phyloP scores from a whole-genome alignment of 352 stramenopile genomes.

The Pythium myriotylum region DNA sequence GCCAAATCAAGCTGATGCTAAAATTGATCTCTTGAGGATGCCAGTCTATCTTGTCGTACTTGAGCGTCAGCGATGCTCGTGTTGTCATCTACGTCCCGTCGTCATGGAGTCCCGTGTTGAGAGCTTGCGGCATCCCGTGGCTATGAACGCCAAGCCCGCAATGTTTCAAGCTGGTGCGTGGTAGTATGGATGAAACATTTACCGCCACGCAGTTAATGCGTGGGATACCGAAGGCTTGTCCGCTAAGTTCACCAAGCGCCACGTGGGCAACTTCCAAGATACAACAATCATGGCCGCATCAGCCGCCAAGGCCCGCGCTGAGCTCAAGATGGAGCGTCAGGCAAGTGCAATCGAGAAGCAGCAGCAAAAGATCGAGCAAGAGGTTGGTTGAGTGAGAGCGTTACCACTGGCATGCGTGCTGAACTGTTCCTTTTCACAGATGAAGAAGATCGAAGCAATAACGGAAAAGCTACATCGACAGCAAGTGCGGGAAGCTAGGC shows the following conservation, averaged over 20 bases:
- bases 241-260: conserved; percentile 82
- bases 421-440: conserved; percentile 31
- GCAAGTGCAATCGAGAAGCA: conserved; percentile 76
- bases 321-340: conserved; percentile 66
- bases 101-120: conserved; percentile 30
- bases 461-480: conserved; percentile 66
- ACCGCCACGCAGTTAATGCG: too few relatives aligned
- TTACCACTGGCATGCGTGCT: neutral
- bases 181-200: too few relatives aligned
- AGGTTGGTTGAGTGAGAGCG: conserved; percentile 36
- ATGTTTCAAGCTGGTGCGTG: conserved; percentile 35
- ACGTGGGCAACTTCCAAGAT: conserved; percentile 71
- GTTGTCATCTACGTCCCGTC: too few relatives aligned
- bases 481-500: conserved; percentile 68
- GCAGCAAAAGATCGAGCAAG: conserved; percentile 74
- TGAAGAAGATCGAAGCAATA: conserved; percentile 78
- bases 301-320: conserved; percentile 60
- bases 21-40: neutral
- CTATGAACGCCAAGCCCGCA: conserved; percentile 19
- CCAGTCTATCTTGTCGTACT: neutral
- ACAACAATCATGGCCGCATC: conserved; percentile 74
- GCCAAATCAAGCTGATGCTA: conserved; percentile 1
- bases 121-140: neutral
- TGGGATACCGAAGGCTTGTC: conserved; percentile 52
- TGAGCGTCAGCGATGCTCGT: neutral